Evolutionary conservation across 805 yeast genomes (phyloP).

Genomic region (Zygoascus bituminiphila): DNA sequence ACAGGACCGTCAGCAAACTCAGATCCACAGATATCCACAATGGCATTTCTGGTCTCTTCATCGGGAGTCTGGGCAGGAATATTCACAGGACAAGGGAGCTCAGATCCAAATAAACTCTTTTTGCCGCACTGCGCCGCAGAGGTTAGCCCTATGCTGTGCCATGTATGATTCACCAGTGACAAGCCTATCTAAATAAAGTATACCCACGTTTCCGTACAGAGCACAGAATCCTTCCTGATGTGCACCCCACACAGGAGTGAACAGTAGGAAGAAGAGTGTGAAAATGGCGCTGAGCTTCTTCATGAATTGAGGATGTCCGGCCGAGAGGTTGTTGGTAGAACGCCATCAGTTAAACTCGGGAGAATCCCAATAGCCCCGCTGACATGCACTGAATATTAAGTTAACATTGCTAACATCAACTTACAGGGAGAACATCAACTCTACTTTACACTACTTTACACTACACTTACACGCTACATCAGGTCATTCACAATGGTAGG

Average conservation of each 20-base stretch:
- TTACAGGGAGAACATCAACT: no score
- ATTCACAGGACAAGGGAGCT: conserved; percentile 68
- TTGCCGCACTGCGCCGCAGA: conserved; percentile 54
- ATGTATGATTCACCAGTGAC: not conserved
- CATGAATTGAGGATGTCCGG: no score
- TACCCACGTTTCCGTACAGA: conserved; percentile 25
- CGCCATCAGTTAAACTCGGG: no score
- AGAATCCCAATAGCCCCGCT: no score
- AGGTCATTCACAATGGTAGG: no score
- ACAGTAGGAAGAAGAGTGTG: not conserved
- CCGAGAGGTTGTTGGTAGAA: no score
- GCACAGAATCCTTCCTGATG: conserved; percentile 23
- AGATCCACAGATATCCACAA: conserved; percentile 63
- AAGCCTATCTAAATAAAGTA: not conserved
- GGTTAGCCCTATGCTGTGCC: not conserved
- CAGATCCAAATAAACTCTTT: conserved; percentile 65
- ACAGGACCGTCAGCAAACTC: conserved; percentile 46
- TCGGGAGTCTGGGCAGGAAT: conserved; percentile 41
- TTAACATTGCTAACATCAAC: no score
- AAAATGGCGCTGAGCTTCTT: no score
- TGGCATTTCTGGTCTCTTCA: conserved; percentile 35
- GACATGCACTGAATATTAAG: no score
- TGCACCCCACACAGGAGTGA: not conserved
- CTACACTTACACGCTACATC: no score
- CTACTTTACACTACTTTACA: no score